Evolutionary conservation across 306 rosid species (phyloP).

Genomic region (Inga oerstediana): DNA sequence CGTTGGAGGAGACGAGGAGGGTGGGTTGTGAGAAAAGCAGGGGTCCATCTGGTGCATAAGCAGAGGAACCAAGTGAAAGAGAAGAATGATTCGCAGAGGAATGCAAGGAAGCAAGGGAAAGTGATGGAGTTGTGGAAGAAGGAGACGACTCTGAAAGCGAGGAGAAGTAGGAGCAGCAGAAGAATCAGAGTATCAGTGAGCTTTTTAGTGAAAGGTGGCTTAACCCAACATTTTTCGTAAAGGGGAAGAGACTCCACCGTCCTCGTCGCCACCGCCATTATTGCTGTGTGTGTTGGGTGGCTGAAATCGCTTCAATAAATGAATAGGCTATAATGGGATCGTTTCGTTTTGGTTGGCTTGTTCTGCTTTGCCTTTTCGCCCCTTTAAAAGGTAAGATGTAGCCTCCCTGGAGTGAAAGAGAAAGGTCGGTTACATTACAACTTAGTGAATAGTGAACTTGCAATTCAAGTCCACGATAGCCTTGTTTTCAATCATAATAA

Average conservation of each 20-base stretch:
- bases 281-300: neutral
- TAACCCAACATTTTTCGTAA: conserved; percentile 39
- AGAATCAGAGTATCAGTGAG: conserved; percentile 30
- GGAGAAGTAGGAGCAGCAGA: neutral
- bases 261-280: conserved; percentile 32
- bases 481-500: no score
- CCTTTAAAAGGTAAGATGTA: neutral
- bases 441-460: no score
- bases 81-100: neutral
- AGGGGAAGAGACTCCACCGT: neutral
- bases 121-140: neutral
- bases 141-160: neutral
- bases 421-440: no score
- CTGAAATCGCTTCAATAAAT: neutral
- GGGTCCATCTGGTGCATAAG: neutral
- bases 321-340: no score
- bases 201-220: conserved; percentile 23
- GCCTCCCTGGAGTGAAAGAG: no score
- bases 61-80: neutral
- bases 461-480: no score
- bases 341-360: no score
- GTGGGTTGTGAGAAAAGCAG: neutral
- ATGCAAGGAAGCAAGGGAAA: neutral
- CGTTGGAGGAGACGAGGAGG: neutral
- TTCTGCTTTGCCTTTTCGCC: neutral